Conservation (phyloP, 495 filamentous ascomycete genomes). For the Parathielavia hyrcaniae region DNA sequence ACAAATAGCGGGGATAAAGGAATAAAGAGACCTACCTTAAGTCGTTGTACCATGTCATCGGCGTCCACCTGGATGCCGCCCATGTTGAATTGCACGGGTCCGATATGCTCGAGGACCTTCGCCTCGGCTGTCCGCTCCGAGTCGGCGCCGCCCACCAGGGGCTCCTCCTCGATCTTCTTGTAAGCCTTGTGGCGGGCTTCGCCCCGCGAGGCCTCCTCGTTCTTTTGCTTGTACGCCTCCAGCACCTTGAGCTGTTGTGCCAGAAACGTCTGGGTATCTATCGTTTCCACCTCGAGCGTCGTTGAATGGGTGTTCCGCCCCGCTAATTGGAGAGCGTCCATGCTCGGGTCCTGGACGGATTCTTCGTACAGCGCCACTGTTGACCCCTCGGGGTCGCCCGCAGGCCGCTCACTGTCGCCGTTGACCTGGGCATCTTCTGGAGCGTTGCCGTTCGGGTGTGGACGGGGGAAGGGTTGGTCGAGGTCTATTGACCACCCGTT, state of each 20-base stretch:
- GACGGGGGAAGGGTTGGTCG: constrained; percentile 43
- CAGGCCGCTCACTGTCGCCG: constrained; percentile 28
- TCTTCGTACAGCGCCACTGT: constrained; percentile 72
- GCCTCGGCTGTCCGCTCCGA: constrained; percentile 44
- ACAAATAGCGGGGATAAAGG: neutral
- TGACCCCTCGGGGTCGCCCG: constrained; percentile 40
- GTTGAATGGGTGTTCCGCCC: constrained; percentile 45
- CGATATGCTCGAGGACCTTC: constrained; percentile 80
- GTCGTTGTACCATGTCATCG: constrained; percentile 84
- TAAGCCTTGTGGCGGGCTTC: constrained; percentile 32
- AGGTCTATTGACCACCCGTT: constrained; percentile 80
- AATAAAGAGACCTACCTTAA: constrained; percentile 81
- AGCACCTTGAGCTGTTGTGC: constrained; percentile 63
- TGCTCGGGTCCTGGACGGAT: constrained; percentile 64
- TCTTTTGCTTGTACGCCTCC: constrained; percentile 56
- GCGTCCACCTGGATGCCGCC: constrained; percentile 95
- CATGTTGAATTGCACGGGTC: constrained; percentile 94
- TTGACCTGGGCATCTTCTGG: constrained; percentile 16
- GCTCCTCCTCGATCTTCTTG: constrained; percentile 30
- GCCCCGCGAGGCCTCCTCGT: constrained; percentile 56
- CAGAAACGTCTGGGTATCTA: constrained; percentile 78
- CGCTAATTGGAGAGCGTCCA: constrained; percentile 50
- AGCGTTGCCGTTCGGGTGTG: constrained; percentile 12
- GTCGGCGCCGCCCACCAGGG: constrained; percentile 5
- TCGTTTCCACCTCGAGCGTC: constrained; percentile 61